These are phyloP conservation scores for Dactylonectria estremocensis DNA, from an alignment of 2,329 filamentous ascomycete species.

Conservation along the genomic window DNA sequence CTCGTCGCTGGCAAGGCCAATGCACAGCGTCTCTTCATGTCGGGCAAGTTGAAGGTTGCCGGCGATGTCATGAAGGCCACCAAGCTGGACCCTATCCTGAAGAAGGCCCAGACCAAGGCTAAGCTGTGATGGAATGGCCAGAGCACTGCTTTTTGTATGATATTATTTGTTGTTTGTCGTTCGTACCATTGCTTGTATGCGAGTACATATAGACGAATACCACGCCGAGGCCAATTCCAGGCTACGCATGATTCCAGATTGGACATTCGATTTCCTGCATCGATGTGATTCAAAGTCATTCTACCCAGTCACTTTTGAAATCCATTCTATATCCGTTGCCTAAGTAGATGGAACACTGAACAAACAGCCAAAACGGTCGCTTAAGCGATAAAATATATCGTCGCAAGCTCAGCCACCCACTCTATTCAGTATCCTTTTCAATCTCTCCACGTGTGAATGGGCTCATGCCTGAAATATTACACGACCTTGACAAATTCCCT, in stretches of 20 bases:
- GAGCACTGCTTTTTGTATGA: slow-evolving; percentile 38
- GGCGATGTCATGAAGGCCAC: slow-evolving; percentile 99
- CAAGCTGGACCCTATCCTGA: slow-evolving; percentile 93
- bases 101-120: slow-evolving; percentile 87
- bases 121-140: slow-evolving; percentile 75
- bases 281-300: not conserved
- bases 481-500: no score
- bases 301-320: not conserved
- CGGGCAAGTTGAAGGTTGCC: slow-evolving; percentile 98
- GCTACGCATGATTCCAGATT: slow-evolving; percentile 2
- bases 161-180: slow-evolving; percentile 36
- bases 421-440: no score
- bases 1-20: slow-evolving; percentile 91
- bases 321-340: no score
- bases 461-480: no score
- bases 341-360: no score
- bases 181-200: slow-evolving; percentile 29
- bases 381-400: no score
- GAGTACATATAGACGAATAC: slow-evolving; percentile 41
- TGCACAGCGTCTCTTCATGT: slow-evolving; percentile 96
- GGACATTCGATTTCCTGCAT: not conserved
- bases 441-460: no score
- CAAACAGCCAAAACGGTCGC: no score
- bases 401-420: no score
- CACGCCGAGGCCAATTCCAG: slow-evolving; percentile 31